Evolutionary conservation across 225 moss, liverwort and hornwort genomes (phyloP).

Genomic region (Ulota crispa): DNA sequence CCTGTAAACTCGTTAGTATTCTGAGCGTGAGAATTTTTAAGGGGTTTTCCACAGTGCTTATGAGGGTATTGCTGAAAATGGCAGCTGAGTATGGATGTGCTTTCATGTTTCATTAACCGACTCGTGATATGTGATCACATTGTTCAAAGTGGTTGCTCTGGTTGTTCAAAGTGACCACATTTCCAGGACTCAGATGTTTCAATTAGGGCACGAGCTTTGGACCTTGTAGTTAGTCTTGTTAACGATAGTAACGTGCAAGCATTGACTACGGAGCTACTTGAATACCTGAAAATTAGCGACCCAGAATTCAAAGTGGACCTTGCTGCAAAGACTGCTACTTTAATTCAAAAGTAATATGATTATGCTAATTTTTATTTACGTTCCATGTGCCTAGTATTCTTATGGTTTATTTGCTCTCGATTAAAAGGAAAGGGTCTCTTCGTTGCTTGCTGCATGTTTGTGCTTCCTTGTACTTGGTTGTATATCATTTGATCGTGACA

Average conservation of each 20-base stretch:
- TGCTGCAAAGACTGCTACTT: conserved; percentile 73
- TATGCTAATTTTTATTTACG: conserved; percentile 15
- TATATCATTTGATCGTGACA: background rate
- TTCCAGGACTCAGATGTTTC: conserved; percentile 96
- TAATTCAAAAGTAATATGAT: conserved; percentile 74
- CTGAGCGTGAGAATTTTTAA: background rate
- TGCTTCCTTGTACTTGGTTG: background rate
- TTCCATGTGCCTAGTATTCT: background rate
- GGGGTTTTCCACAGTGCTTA: background rate
- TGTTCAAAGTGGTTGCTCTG: conserved; percentile 34
- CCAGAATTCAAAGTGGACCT: conserved; percentile 84
- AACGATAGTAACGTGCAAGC: conserved; percentile 81
- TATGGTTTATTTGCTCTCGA: background rate
- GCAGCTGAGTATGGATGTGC: background rate
- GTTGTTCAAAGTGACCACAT: conserved; percentile 5
- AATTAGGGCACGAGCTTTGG: conserved; percentile 84
- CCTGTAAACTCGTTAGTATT: background rate
- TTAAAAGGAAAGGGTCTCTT: background rate
- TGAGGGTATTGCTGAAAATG: background rate
- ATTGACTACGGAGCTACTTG: conserved; percentile 80
- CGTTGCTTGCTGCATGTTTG: conserved; percentile 2
- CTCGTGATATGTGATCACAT: conserved; percentile 6
- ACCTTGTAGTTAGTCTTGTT: conserved; percentile 78
- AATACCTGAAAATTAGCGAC: conserved; percentile 87
- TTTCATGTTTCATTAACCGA: conserved; percentile 7